phyloP scores from a whole-genome alignment of 106 monocot species.

The Platanthera guangdongensis region DNA sequence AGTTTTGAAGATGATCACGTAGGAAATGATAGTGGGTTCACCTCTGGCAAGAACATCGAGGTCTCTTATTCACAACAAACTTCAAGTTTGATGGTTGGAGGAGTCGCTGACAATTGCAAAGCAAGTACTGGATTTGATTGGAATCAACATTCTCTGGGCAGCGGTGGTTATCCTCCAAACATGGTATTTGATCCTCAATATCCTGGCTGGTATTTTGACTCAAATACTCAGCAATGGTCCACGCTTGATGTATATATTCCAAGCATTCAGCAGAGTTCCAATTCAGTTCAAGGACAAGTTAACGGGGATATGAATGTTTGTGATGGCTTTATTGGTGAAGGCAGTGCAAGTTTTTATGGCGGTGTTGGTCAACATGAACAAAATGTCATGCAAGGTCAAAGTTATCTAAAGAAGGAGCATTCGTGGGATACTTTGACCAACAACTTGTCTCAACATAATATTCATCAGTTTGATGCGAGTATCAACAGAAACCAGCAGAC shows the following conservation, averaged over 20 bases:
- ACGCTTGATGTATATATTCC: constrained; percentile 69
- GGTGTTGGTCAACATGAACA: not conserved
- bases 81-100: constrained; percentile 15
- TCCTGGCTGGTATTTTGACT: constrained; percentile 90
- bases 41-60: constrained; percentile 11
- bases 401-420: not conserved
- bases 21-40: constrained; percentile 4
- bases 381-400: not conserved
- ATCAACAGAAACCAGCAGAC: constrained; percentile 21
- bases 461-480: constrained; percentile 28
- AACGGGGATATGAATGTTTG: constrained; percentile 16
- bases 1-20: not conserved
- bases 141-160: constrained; percentile 29
- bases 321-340: constrained; percentile 11
- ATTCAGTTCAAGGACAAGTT: constrained; percentile 11
- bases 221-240: constrained; percentile 69
- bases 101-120: constrained; percentile 31
- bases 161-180: constrained; percentile 60
- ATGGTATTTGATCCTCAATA: constrained; percentile 95
- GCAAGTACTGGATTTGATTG: constrained; percentile 13
- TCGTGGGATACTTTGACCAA: constrained; percentile 22
- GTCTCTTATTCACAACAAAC: constrained; percentile 44
- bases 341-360: constrained; percentile 8
- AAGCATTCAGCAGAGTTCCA: constrained; percentile 15
- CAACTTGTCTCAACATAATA: constrained; percentile 17